These are phyloP conservation scores for Candida mattraensis DNA, from an alignment of 805 yeast species.

Conservation along the genomic window DNA sequence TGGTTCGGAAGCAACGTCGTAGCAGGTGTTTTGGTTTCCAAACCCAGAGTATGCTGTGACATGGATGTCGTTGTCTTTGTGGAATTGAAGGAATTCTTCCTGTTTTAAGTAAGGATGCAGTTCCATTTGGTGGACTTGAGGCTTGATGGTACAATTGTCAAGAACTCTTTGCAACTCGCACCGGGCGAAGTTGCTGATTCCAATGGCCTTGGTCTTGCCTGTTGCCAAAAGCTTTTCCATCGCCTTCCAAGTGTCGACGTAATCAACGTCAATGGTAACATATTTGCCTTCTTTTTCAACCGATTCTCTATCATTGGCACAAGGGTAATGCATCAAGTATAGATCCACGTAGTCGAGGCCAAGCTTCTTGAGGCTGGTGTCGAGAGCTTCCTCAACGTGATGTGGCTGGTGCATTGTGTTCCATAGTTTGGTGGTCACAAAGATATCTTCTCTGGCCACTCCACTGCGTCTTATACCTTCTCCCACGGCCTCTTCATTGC, in stretches of 20 bases:
- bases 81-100: conserved; percentile 50
- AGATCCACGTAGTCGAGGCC: conserved; percentile 64
- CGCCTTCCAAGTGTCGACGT: conserved; percentile 59
- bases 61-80: conserved; percentile 49
- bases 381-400: conserved; percentile 47
- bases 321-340: conserved; percentile 70
- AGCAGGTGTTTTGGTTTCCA: conserved; percentile 55
- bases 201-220: conserved; percentile 64
- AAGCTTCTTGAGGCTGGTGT: conserved; percentile 49
- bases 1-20: conserved; percentile 44
- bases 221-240: conserved; percentile 58
- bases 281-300: conserved; percentile 28
- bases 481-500: conserved; percentile 61
- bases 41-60: conserved; percentile 78
- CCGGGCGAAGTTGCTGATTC: conserved; percentile 74
- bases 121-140: conserved; percentile 65
- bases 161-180: conserved; percentile 54
- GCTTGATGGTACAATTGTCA: conserved; percentile 44
- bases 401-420: conserved; percentile 33
- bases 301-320: conserved; percentile 41
- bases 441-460: conserved; percentile 51
- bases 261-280: conserved; percentile 40
- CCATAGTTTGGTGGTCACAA: conserved; percentile 67
- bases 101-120: conserved; percentile 71
- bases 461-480: conserved; percentile 47